These are phyloP conservation scores for Orychophragmus violaceus DNA, from an alignment of 345 rosid genomes.

Conservation along the genomic window DNA sequence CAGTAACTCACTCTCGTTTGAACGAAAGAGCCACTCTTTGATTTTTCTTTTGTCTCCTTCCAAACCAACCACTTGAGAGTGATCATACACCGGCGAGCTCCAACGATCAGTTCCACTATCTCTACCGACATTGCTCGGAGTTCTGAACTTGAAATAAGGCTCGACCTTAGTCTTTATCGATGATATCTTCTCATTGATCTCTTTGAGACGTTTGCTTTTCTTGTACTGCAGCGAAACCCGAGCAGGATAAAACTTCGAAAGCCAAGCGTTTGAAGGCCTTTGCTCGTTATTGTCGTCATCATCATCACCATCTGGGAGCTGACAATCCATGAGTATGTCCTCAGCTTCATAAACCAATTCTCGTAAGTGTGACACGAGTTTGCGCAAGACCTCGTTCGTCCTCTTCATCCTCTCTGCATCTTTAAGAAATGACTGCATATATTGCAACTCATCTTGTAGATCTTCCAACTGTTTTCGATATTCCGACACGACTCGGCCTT, in stretches of 20 bases:
- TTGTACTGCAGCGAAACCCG: constrained; percentile 23
- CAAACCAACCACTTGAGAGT: constrained; percentile 32
- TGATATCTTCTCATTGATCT: constrained; percentile 22
- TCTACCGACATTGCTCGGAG: constrained; percentile 17
- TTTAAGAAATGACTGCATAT: constrained; percentile 28
- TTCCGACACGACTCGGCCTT: constrained; percentile 22
- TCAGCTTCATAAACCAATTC: constrained; percentile 33
- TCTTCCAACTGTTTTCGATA: background rate
- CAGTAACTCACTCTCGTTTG: constrained; percentile 18
- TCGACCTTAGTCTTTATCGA: constrained; percentile 4
- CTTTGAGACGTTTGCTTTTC: constrained; percentile 33
- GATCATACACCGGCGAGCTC: constrained; percentile 27
- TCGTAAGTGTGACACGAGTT: constrained; percentile 8
- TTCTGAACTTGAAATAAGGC: constrained; percentile 17
- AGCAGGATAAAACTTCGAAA: constrained; percentile 12
- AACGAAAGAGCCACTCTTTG: constrained; percentile 25
- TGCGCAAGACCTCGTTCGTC: constrained; percentile 7
- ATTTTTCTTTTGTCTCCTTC: constrained; percentile 30
- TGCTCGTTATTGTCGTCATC: constrained; percentile 8
- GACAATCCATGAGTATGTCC: constrained; percentile 29
- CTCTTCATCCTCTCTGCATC: constrained; percentile 32
- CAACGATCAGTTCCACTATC: constrained; percentile 27
- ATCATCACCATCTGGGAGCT: constrained; percentile 9
- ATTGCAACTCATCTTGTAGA: constrained; percentile 21
- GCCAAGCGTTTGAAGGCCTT: constrained; percentile 22